Evolutionary conservation across 371 early-diverging fungal genomes (phyloP).

Genomic region (Smittium culicis): DNA sequence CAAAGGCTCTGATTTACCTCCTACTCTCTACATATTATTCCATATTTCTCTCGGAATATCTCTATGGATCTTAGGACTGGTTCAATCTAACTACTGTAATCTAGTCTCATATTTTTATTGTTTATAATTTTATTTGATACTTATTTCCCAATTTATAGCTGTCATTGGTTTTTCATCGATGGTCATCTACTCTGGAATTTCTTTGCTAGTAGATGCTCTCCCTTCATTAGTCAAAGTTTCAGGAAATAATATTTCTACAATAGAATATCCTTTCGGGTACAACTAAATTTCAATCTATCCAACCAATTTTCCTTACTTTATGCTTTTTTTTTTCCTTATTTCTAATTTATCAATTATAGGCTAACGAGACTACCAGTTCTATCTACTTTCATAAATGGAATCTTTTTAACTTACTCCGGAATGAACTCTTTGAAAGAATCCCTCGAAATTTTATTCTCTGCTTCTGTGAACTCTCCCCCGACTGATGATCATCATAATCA

Average conservation of each 20-base stretch:
- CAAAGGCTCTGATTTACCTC: too few relatives aligned
- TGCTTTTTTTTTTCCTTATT: too few relatives aligned
- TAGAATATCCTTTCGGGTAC: conserved; percentile 21
- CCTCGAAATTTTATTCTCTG: conserved; percentile 16
- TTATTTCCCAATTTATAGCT: conserved; percentile 2
- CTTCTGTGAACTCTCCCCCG: neutral
- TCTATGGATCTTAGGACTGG: too few relatives aligned
- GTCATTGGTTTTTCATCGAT: neutral
- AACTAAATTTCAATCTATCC: neutral
- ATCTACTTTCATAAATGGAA: conserved; percentile 20
- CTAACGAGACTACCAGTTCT: conserved; percentile 18
- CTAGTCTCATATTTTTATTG: too few relatives aligned
- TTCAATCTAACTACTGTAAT: too few relatives aligned
- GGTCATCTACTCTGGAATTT: neutral
- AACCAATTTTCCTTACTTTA: neutral
- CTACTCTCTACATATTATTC: too few relatives aligned
- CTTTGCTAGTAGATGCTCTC: conserved; percentile 16
- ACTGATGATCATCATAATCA: neutral
- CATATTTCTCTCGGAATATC: too few relatives aligned
- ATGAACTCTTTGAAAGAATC: conserved; percentile 27
- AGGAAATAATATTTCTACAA: conserved; percentile 12
- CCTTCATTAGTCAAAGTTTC: conserved; percentile 24
- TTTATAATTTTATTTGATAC: too few relatives aligned
- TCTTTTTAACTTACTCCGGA: conserved; percentile 22
- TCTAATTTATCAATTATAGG: neutral